phyloP scores from a whole-genome alignment of 2,329 filamentous ascomycete genomes.

The Aureobasidium zeae region DNA sequence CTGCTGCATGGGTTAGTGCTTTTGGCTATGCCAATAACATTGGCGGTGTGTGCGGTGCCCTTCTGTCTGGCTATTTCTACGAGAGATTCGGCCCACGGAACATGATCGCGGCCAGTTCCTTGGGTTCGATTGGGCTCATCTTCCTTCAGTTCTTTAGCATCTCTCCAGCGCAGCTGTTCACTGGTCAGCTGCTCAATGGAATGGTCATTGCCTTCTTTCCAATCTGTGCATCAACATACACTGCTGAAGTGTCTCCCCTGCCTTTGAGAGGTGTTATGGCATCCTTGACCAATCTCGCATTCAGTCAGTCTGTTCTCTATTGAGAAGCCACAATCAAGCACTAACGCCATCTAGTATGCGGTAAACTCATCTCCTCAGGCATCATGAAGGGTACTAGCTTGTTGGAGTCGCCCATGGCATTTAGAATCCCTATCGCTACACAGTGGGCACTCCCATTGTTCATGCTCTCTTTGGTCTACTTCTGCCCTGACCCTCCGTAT shows the following conservation, averaged over 20 bases:
- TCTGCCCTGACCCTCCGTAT: constrained; percentile 28
- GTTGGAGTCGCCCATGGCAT: constrained; percentile 33
- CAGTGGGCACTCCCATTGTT: constrained; percentile 36
- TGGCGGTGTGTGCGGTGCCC: constrained; percentile 6
- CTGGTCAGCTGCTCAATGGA: constrained; percentile 10
- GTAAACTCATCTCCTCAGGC: constrained; percentile 46
- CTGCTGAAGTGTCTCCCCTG: constrained; percentile 54
- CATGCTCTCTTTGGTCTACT: constrained; percentile 27
- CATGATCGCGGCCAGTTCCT: constrained; percentile 11
- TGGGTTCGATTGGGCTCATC: not conserved
- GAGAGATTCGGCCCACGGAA: constrained; percentile 12
- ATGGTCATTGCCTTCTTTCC: constrained; percentile 37
- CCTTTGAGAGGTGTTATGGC: constrained; percentile 50
- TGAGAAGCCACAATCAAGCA: too few species aligned
- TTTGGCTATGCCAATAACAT: constrained; percentile 14
- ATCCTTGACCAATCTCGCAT: constrained; percentile 53
- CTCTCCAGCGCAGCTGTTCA: constrained; percentile 3
- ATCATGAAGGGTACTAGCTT: constrained; percentile 30
- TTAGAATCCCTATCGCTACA: constrained; percentile 36
- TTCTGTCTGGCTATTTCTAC: constrained; percentile 5
- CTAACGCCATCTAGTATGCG: constrained; percentile 38
- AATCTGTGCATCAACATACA: constrained; percentile 51
- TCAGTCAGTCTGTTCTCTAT: constrained; percentile 22
- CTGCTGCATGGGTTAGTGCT: constrained; percentile 14
- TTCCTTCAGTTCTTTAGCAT: constrained; percentile 13